Base-by-base conservation (phyloP, 768 basidiomycete species). In the Pleurotus cornucopiae region DNA sequence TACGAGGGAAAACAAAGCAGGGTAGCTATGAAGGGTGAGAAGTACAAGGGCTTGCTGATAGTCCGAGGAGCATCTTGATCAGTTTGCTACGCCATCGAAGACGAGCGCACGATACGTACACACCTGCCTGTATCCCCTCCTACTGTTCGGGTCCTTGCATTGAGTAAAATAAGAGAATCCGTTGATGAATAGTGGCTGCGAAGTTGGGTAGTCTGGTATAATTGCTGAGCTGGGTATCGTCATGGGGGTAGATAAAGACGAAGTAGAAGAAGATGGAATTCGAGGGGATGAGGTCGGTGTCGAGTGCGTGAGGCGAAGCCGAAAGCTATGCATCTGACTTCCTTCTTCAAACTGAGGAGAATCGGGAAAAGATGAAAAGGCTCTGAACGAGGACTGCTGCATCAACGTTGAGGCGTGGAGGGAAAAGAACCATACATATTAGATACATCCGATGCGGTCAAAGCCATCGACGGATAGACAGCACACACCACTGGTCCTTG, bases 291-390 rank as follows among this genome's bases (percentile, higher is more conserved):
- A 25, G 7, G 37, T 46, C 18, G 26, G 4, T 12, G 70, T 59
- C 38, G 59, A 55, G 4, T 69, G 61, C 51, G 78, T 74, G 63
- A 79, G 78, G 49, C 91, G 83, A 53, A 96, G 82, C 49, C 94
- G 85, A 73, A 96, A 96, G 0, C 91, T 93, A 68, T 96, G 93
- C 1, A 80, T 77, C 64, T 91, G 85, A 0, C 85, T 84, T 5
- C 93, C 93, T 66, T 95, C 86, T 46, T 90, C 85, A 56, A 92
- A 92, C 55, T 91, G 85, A 1, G 85, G 71, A 0, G 93, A 93
- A 65, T 98, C 94, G 0, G 94, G 94, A 64, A 98, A 94, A 1
- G 92, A 85, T 5, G 89, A 91, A 68, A 98, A 98, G 2, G 94
- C 91, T 55, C 94, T 97, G 60, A 48, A 51, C 16, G 45, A 20